These are phyloP conservation scores for Paramecium primaurelia DNA, from an alignment of 73 alveolate species.

Conservation along the genomic window DNA sequence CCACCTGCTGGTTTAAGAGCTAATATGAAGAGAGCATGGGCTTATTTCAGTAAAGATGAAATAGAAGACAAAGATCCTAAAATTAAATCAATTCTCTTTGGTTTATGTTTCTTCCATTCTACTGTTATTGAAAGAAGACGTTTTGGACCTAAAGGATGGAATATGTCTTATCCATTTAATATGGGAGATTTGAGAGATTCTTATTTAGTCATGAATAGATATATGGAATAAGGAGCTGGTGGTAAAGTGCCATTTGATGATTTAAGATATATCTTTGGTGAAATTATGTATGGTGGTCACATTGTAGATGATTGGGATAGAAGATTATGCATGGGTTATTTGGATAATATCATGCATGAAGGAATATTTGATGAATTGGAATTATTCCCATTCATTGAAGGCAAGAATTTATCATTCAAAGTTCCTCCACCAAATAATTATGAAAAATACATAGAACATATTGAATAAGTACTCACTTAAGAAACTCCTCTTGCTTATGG, in stretches of 20 bases:
- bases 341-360: conserved; percentile 96
- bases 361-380: conserved; percentile 98
- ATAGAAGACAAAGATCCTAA: conserved; percentile 98
- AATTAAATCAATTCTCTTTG: conserved; percentile 98
- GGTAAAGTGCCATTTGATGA: conserved; percentile 98
- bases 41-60: conserved; percentile 98
- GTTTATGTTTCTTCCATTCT: conserved; percentile 99
- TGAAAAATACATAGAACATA: conserved; percentile 94
- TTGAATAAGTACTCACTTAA: conserved; percentile 93
- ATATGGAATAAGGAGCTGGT: conserved; percentile 93
- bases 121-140: conserved; percentile 99
- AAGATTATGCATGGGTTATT: conserved; percentile 94
- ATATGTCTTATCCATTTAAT: conserved; percentile 99
- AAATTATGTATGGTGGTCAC: conserved; percentile 99
- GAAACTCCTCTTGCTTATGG: conserved; percentile 99
- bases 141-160: conserved; percentile 99
- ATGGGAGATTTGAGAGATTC: conserved; percentile 99
- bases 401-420: conserved; percentile 91
- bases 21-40: conserved; percentile 99
- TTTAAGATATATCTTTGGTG: conserved; percentile 98
- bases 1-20: conserved; percentile 99
- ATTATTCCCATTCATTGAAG: conserved; percentile 99
- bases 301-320: conserved; percentile 99
- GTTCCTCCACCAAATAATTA: conserved; percentile 89
- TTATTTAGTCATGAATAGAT: conserved; percentile 93